phyloP scores from a whole-genome alignment of 805 yeast genomes.

The Metschnikowia continentalis region DNA sequence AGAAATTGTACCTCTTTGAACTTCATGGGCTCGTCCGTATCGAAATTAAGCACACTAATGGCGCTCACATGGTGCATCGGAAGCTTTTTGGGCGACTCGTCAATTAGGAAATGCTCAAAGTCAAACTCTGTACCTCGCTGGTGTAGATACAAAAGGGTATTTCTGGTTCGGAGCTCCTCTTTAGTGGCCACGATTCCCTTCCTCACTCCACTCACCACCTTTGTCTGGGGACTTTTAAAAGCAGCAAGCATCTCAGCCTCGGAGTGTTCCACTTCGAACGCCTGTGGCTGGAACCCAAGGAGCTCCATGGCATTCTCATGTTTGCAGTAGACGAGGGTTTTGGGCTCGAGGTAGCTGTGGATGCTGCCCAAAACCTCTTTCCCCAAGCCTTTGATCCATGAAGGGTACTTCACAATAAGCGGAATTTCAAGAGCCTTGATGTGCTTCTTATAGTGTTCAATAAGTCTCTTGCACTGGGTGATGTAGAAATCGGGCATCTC shows the following conservation, averaged over 20 bases:
- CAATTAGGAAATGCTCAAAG: conserved; percentile 10
- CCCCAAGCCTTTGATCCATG: conserved; percentile 91
- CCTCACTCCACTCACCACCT: conserved; percentile 12
- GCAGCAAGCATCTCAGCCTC: conserved; percentile 14
- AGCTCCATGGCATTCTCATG: conserved; percentile 19
- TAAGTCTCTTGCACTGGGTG: conserved; percentile 37
- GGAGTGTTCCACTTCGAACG: conserved; percentile 24
- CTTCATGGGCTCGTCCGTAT: conserved; percentile 2
- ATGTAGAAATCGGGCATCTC: conserved; percentile 59
- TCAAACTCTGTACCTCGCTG: conserved; percentile 15
- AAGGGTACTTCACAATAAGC: conserved; percentile 74
- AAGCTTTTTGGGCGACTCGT: conserved; percentile 9
- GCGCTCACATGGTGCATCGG: conserved; percentile 7
- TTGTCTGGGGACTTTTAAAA: conserved; percentile 2
- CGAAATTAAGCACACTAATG: conserved; percentile 12
- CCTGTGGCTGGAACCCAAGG: conserved; percentile 19
- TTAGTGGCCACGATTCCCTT: conserved; percentile 40
- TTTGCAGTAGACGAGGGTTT: conserved; percentile 50
- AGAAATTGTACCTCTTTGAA: background rate
- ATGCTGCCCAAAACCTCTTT: conserved; percentile 55
- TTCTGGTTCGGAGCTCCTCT: conserved; percentile 49
- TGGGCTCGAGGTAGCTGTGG: conserved; percentile 45
- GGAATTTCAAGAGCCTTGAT: conserved; percentile 25
- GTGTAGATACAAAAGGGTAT: conserved; percentile 54
- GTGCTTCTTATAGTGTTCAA: conserved; percentile 23